Conservation (phyloP, 805 yeast genomes). For the Candida suzukii region DNA sequence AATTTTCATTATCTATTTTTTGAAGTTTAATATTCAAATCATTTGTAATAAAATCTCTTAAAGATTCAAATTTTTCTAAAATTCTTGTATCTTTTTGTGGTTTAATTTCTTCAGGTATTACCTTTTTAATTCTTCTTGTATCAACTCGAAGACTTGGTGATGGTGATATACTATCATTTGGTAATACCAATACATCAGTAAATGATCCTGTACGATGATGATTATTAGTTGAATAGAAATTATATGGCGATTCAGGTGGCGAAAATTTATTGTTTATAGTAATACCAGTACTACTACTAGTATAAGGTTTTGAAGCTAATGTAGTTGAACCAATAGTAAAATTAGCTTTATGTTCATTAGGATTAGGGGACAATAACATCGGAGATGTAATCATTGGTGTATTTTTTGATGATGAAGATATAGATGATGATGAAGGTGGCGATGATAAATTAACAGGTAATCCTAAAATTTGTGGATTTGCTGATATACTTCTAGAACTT, state of each 20-base stretch:
- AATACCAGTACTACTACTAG: background rate
- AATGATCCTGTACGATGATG: no score
- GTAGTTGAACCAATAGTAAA: background rate
- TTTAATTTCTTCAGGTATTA: background rate
- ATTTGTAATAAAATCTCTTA: slow-evolving; percentile 17
- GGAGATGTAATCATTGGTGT: no score
- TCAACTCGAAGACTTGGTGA: background rate
- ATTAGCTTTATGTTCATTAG: background rate
- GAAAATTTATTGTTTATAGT: background rate
- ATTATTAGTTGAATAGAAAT: no score
- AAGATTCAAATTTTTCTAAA: slow-evolving; percentile 17
- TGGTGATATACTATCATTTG: background rate
- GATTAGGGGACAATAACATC: background rate
- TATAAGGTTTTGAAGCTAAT: background rate
- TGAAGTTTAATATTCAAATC: slow-evolving; percentile 16
- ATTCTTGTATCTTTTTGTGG: background rate
- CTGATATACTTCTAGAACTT: no score
- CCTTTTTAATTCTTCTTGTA: background rate
- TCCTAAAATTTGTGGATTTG: no score
- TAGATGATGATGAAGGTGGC: background rate
- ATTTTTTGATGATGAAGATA: background rate
- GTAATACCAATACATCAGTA: no score
- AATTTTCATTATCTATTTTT: slow-evolving; percentile 22
- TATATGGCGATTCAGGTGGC: background rate
- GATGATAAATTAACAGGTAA: no score